Evolutionary conservation across 768 basidiomycete species (phyloP).

Genomic region (Hygrophoropsis aurantiaca): DNA sequence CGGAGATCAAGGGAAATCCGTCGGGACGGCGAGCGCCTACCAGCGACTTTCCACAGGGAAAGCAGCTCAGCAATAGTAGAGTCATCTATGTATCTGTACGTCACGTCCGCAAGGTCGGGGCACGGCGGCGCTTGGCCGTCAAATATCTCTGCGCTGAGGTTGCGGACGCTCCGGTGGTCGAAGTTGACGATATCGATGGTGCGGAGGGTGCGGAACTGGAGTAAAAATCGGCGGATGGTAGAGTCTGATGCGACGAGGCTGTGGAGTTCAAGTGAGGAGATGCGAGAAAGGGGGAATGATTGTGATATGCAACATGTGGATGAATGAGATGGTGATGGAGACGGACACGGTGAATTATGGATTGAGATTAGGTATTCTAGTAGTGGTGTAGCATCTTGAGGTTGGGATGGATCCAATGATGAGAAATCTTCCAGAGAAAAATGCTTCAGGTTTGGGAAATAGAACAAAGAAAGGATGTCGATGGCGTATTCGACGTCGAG

Average conservation of each 20-base stretch:
- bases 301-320: constrained; percentile 7
- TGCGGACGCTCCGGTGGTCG: too few relatives aligned
- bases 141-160: too few relatives aligned
- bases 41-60: too few relatives aligned
- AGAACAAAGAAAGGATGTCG: constrained; percentile 38
- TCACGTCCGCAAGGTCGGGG: too few relatives aligned
- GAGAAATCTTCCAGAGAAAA: constrained; percentile 50
- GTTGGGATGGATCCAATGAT: constrained; percentile 31
- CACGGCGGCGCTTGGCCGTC: too few relatives aligned
- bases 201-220: constrained; percentile 1
- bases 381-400: constrained; percentile 36
- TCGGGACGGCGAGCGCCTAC: too few relatives aligned
- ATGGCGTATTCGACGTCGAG: constrained; percentile 40
- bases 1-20: too few relatives aligned
- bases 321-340: neutral
- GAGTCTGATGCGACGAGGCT: constrained; percentile 4
- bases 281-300: constrained; percentile 4
- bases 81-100: too few relatives aligned
- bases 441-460: constrained; percentile 34
- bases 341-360: constrained; percentile 2
- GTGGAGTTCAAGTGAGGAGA: constrained; percentile 1
- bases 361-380: constrained; percentile 31
- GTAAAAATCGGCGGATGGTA: constrained; percentile 4
- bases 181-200: neutral
- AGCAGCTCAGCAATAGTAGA: too few relatives aligned